Base-by-base conservation (phyloP, 768 basidiomycete species). In the Hygrophoropsis aurantiaca region DNA sequence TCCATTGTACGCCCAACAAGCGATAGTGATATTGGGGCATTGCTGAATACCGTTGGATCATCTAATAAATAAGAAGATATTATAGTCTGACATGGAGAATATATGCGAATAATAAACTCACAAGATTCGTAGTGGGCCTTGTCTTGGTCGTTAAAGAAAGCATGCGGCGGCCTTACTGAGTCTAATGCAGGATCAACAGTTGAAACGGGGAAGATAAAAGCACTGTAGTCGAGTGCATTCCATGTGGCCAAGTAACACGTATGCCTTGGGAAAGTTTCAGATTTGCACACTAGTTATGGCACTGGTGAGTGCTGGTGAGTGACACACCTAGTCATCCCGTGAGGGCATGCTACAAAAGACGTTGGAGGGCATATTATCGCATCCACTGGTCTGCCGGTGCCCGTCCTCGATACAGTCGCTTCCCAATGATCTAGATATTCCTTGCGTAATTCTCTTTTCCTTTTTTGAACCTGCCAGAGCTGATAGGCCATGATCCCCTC, bases 321-420 rank as follows among this genome's bases (percentile, higher is more conserved):
- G 11, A 60, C 75, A 54, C 36, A 85, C 82, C 42, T 70, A 48
- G 77, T 77, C 41, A 60, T 61, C 11, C 85, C 86, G 56, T 88
- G 87, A 10, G 82, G 85, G 4, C 79, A 67, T 1, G 88, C 84
- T 1, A 74, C 66, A 57, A 69, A 82, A 1, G 85, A 73, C 2
- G 83, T 81, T 2, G 69, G 73, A 16, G 90, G 85, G 2, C 72
- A 66, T 30, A 91, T 82, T 53, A 92, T 79, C 2, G 84, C 87
- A 58, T 91, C 90, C 6, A 90, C 77, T 5, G 87, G 84, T 2
- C 90, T 66, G 2, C 84, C 85, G 0, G 86, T 90, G 0, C 78
- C 79, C 0, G 87, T 90, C 13, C 55, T 40, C 0, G 45, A 51
- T 8, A 54, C 65, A 0, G 82, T 84, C 5, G 64, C 69, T 42